Evolutionary conservation across 164 flowering plant genomes (phyloP).

Genomic region (Vitis labrusca): DNA sequence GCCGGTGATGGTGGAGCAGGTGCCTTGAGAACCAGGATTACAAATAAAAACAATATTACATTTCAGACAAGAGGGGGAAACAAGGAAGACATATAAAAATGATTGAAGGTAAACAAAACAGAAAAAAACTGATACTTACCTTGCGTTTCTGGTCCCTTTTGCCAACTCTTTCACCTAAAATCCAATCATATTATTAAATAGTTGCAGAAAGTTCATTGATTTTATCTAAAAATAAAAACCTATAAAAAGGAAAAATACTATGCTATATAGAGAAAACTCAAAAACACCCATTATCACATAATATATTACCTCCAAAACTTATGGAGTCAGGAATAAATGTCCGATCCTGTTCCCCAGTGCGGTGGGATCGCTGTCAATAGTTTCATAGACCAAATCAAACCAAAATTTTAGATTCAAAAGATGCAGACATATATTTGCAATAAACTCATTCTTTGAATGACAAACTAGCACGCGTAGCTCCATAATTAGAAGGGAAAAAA

Average conservation of each 20-base stretch:
- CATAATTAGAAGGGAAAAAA: not conserved
- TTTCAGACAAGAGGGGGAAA: not conserved
- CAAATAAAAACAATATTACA: constrained; percentile 1
- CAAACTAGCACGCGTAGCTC: not conserved
- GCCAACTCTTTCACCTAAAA: constrained; percentile 72
- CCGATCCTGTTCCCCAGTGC: constrained; percentile 69
- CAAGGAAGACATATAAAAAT: not conserved
- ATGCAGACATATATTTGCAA: too few species aligned
- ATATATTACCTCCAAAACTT: constrained; percentile 64
- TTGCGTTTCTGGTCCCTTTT: constrained; percentile 86
- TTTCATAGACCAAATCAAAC: constrained; percentile 1
- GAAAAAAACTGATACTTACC: constrained; percentile 32
- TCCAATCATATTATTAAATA: not conserved
- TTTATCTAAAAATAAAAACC: not conserved
- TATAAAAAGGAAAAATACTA: not conserved
- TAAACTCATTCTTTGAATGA: not conserved
- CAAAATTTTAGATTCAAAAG: not conserved
- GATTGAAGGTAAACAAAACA: not conserved
- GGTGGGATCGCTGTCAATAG: constrained; percentile 40
- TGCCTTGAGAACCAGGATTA: constrained; percentile 36
- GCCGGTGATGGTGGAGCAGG: constrained; percentile 84
- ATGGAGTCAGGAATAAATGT: constrained; percentile 61
- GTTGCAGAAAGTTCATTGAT: not conserved
- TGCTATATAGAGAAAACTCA: not conserved
- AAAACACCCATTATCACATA: not conserved